Base-by-base conservation (phyloP, 2,329 filamentous ascomycete species). In the Calonectria multiphialidica region DNA sequence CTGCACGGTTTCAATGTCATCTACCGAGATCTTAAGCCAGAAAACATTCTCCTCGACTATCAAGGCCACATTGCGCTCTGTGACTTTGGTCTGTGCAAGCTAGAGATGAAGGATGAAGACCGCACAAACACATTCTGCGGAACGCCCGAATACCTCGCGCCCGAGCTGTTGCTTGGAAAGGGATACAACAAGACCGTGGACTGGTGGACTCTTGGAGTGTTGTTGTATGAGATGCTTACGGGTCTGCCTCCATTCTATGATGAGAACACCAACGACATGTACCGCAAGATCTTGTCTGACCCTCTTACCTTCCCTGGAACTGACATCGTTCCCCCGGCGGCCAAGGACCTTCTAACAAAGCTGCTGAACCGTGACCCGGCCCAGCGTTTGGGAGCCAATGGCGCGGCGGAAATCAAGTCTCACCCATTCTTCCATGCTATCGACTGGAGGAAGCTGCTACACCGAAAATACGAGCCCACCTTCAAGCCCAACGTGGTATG, bases 81-180 rank as follows among this genome's bases (percentile, higher is more conserved):
- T 83, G 96, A 98, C 84, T 98, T 98, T 82, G 96, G 96, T 74
- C 92, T 98, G 21, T 98, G 96, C 89, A 98, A 98, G 87, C 88
- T 98, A 69, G 96, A 98, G 81, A 98, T 98, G 96, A 98, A 98
- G 89, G 96, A 98, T 80, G 96, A 98, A 83, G 96, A 98, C 85
- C 92, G 95, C 78, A 98, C 96, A 37, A 98, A 98, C 86, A 98
- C 95, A 1, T 98, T 98, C 88, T 98, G 96, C 82, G 96, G 96
- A 76, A 98, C 96, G 5, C 96, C 96, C 57, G 96, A 98, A 85
- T 98, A 98, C 81, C 92, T 98, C 59, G 96, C 96, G 6, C 96
- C 96, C 0, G 96, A 98, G 83, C 89, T 98, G 68, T 88, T 98
- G 28, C 92, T 97, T 80, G 96, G 95, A 67, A 93, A 96, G 81